Evolutionary conservation across 805 yeast genomes (phyloP).

Genomic region (Candida fluviatilis): DNA sequence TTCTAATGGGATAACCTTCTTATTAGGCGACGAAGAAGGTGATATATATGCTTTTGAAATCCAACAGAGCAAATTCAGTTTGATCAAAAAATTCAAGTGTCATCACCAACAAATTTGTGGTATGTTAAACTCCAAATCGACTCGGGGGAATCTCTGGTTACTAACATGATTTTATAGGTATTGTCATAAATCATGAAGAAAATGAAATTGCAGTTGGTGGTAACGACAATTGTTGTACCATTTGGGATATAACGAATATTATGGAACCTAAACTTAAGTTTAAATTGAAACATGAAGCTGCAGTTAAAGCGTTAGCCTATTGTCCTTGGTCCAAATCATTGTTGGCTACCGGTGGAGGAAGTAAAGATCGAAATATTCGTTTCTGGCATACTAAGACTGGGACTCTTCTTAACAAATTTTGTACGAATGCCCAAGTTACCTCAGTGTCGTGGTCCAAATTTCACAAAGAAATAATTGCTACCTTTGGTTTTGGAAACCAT

Average conservation of each 20-base stretch:
- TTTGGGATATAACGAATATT: slow-evolving; percentile 61
- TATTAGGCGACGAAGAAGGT: slow-evolving; percentile 67
- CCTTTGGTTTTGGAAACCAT: slow-evolving; percentile 73
- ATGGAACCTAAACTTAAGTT: slow-evolving; percentile 42
- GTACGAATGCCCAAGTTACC: slow-evolving; percentile 73
- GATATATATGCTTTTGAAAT: slow-evolving; percentile 43
- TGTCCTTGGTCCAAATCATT: slow-evolving; percentile 87
- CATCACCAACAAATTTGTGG: slow-evolving; percentile 39
- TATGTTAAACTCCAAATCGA: slow-evolving; percentile 11
- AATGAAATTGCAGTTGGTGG: slow-evolving; percentile 74
- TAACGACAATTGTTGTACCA: slow-evolving; percentile 73
- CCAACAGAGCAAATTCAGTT: slow-evolving; percentile 9
- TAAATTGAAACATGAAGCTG: slow-evolving; percentile 68
- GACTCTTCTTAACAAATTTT: slow-evolving; percentile 52
- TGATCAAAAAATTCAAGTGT: slow-evolving; percentile 16
- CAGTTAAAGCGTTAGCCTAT: slow-evolving; percentile 83
- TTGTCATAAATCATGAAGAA: slow-evolving; percentile 52
- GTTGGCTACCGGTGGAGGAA: slow-evolving; percentile 89
- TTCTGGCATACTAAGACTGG: slow-evolving; percentile 88
- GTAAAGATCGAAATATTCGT: slow-evolving; percentile 70
- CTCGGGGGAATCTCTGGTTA: slow-evolving; percentile 4
- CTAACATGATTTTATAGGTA: slow-evolving; percentile 35
- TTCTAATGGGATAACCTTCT: slow-evolving; percentile 37
- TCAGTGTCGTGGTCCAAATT: slow-evolving; percentile 71
- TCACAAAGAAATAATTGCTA: slow-evolving; percentile 63